Evolutionary conservation across 768 basidiomycete species (phyloP).

Genomic region (Suillus decipiens): DNA sequence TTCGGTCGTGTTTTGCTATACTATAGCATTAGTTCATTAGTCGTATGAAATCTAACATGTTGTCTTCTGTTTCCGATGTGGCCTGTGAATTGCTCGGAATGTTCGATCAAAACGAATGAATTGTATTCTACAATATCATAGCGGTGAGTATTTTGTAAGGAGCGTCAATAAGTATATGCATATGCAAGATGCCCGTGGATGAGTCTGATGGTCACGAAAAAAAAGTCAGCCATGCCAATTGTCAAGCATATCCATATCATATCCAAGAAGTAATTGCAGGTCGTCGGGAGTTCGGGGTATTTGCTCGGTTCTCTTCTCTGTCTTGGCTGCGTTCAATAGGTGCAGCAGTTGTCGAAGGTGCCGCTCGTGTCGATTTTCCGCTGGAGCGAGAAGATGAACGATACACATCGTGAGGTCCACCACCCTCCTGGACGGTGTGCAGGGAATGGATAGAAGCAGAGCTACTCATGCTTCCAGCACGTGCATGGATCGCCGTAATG

Average conservation of each 20-base stretch:
- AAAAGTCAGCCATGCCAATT: conserved; percentile 2
- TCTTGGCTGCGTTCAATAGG: conserved; percentile 22
- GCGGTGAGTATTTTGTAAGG: not conserved
- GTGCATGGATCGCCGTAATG: conserved; percentile 37
- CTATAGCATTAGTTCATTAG: conserved; percentile 11
- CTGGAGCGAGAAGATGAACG: conserved; percentile 12
- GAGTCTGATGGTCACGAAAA: not conserved
- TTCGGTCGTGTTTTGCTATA: conserved; percentile 4
- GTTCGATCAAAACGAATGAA: not conserved
- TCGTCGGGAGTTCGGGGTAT: not conserved
- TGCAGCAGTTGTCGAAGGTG: not conserved
- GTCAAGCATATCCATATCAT: not conserved
- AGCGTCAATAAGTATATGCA: conserved; percentile 7
- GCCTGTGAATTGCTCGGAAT: not conserved
- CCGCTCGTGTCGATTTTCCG: not conserved
- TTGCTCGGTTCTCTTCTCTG: conserved; percentile 5
- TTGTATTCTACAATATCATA: not conserved
- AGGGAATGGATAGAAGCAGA: conserved; percentile 60
- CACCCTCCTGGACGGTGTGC: conserved; percentile 59
- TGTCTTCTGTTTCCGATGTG: not conserved
- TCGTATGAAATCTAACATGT: conserved; percentile 8
- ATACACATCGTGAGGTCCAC: conserved; percentile 33
- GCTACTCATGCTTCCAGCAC: conserved; percentile 42
- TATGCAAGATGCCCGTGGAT: not conserved
- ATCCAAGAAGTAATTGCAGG: conserved; percentile 3